These are phyloP conservation scores for Cyberlindnera meyerae DNA, from an alignment of 805 yeast genomes.

Conservation along the genomic window DNA sequence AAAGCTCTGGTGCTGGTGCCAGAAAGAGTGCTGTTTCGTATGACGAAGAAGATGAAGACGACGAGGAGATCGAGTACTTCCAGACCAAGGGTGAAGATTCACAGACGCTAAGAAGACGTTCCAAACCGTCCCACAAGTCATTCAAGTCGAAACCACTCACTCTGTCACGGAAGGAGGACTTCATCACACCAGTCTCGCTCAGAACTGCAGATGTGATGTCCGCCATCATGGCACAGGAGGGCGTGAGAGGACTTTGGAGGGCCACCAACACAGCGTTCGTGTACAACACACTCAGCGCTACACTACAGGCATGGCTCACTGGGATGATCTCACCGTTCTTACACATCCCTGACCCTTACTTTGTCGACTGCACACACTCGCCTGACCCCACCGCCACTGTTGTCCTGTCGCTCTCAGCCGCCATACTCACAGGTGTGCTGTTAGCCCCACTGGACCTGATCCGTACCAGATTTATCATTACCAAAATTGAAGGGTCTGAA, in stretches of 20 bases:
- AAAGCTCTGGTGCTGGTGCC: constrained; percentile 31
- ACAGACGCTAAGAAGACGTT: constrained; percentile 15
- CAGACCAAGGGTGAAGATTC: constrained; percentile 25
- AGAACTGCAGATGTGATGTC: constrained; percentile 65
- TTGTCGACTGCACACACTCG: constrained; percentile 76
- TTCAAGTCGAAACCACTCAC: constrained; percentile 4
- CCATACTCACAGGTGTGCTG: constrained; percentile 64
- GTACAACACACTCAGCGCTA: constrained; percentile 64
- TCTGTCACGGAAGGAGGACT: constrained; percentile 13
- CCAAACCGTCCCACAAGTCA: constrained; percentile 10
- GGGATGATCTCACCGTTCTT: constrained; percentile 79
- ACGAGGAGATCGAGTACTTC: constrained; percentile 42
- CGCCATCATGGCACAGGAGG: constrained; percentile 62
- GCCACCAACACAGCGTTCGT: constrained; percentile 79
- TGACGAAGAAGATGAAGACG: constrained; percentile 34
- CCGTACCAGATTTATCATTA: constrained; percentile 69
- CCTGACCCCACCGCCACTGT: constrained; percentile 71
- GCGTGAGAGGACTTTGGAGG: constrained; percentile 64
- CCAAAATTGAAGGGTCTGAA: constrained; percentile 46
- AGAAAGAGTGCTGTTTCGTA: constrained; percentile 29
- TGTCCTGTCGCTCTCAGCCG: constrained; percentile 61
- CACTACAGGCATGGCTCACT: constrained; percentile 87
- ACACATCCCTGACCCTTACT: constrained; percentile 83
- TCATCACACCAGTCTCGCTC: constrained; percentile 52
- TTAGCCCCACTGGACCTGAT: constrained; percentile 80